Evolutionary conservation across 1,139 yeast species (phyloP).

Genomic region (Yamadazyma friedrichii): DNA sequence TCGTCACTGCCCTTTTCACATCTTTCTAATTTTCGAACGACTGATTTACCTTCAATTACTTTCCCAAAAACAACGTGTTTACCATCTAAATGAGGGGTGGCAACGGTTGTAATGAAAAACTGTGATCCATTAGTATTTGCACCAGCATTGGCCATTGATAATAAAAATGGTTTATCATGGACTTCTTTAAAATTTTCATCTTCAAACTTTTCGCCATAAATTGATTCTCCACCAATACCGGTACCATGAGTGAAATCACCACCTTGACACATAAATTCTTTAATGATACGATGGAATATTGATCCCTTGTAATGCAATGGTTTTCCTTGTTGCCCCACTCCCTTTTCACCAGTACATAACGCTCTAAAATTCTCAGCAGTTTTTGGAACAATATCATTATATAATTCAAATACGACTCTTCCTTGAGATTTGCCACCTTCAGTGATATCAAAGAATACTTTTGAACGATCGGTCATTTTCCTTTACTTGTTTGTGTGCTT

Average conservation of each 20-base stretch:
- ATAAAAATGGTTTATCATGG: constrained; percentile 82
- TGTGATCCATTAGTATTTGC: constrained; percentile 96
- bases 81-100: constrained; percentile 84
- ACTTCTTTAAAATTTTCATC: constrained; percentile 80
- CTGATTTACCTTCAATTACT: constrained; percentile 77
- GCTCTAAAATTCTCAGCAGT: constrained; percentile 93
- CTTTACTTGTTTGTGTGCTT: too few species aligned
- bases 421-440: constrained; percentile 68
- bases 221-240: constrained; percentile 95
- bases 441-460: constrained; percentile 73
- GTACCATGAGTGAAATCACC: constrained; percentile 91
- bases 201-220: constrained; percentile 92
- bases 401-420: constrained; percentile 73
- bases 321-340: constrained; percentile 59
- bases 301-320: constrained; percentile 78
- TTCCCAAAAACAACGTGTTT: constrained; percentile 97
- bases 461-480: constrained; percentile 26
- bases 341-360: constrained; percentile 87
- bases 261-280: constrained; percentile 91
- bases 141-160: constrained; percentile 97
- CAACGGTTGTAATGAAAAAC: constrained; percentile 85
- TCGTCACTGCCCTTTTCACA: constrained; percentile 62
- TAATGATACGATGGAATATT: constrained; percentile 87
- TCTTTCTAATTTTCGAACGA: constrained; percentile 76
- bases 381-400: constrained; percentile 80